Evolutionary conservation across 2,329 filamentous ascomycete genomes (phyloP), one percentile per base, ranked within the genome.

Genomic region (Ceratocystis variospora): DNA sequence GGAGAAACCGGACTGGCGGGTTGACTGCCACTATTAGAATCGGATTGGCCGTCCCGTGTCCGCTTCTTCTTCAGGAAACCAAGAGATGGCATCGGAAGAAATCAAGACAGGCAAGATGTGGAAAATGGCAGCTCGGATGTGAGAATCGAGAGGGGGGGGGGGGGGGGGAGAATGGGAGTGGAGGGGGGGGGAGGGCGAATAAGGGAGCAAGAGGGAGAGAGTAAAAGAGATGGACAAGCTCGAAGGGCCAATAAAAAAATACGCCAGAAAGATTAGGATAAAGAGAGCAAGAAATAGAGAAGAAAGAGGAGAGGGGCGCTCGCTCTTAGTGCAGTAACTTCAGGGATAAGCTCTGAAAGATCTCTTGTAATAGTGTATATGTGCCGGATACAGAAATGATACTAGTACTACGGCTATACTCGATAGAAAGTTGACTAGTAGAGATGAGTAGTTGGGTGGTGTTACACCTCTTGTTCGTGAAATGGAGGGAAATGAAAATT

Each of bases 51-150:
- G 80, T 96, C 91, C 85, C 91, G 95, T 79, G 91, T 96, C 84
- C 91, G 87, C 84, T 96, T 96, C 85, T 96, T 97, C 84, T 96
- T 96, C 76, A 97, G 85, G 75, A 96, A 91, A 77, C 90, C 90
- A 81, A 96, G 84, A 77, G 85, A 89, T 86, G 92, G 94, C 94
- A 99, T 97, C 74, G 73, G 76, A 71, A 65, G 59, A 66, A 63
- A 28, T 28, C 61, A 63, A 53, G 61, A 62, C 61, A 59, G 57
- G 46, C 48, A 64, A 41, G 50, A 70, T 65, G 71, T 67, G 62
- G 67, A 67, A 66, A 62, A 66, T 53, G 62, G 66, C 33, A 67
- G 65, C 31, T 63, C 57, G 44, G 61, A 22, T 19, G 22, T 25
- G 44, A 61, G 53, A 53, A 12, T n/a, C 44, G 15, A 37, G 37